Evolutionary conservation across 169 alveolate species (phyloP), one percentile per base, ranked within the genome.

Genomic region (Toxoplasma gondii): DNA sequence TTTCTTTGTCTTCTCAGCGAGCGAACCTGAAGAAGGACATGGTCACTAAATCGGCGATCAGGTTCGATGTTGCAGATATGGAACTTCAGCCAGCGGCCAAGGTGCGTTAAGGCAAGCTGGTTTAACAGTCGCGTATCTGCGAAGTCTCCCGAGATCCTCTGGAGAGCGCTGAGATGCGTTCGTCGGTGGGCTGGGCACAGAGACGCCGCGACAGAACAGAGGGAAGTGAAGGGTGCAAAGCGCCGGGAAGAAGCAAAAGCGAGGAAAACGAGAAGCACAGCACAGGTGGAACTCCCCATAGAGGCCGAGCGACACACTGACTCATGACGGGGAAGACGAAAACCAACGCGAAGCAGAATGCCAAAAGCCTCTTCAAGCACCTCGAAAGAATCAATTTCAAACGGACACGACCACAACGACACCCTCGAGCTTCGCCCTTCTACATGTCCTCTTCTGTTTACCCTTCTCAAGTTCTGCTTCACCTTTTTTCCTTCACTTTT

Each of bases 21-120:
- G 41, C 88, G 34, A 10, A 93, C 95, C 95, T 93, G 95, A 94
- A 97, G 96, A 29, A 97, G 93, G 34, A 97, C 98, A 81, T 97
- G 98, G 87, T 96, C 94, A 88, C 97, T 96, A 84, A 96, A 97
- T 29, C 93, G 95, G 64, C 94, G 88, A 91, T 97, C 98, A 16
- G 98, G 98, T 94, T 97, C 98, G 92, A 97, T 94, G 94, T 96
- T 96, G 88, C 96, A 96, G 69, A 97, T 96, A 92, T 97, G 98
- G 94, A 96, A 97, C 94, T 97, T 97, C 45, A 97, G 96, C 98
- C 98, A 97, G 84, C 97, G 97, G 64, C 98, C 96, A 29, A 97
- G 95, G 95, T 97, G 96, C 29, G 98, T 97, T 53, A 97, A 83
- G 17, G 98, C 96, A 67, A 97, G 95, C 70, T 97, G 98, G 91